Percentiles rank a stretch among this genome's conserved stretches.
phyloP scores from a whole-genome alignment of 352 stramenopile genomes.

The Phytophthora fragariaefolia region DNA sequence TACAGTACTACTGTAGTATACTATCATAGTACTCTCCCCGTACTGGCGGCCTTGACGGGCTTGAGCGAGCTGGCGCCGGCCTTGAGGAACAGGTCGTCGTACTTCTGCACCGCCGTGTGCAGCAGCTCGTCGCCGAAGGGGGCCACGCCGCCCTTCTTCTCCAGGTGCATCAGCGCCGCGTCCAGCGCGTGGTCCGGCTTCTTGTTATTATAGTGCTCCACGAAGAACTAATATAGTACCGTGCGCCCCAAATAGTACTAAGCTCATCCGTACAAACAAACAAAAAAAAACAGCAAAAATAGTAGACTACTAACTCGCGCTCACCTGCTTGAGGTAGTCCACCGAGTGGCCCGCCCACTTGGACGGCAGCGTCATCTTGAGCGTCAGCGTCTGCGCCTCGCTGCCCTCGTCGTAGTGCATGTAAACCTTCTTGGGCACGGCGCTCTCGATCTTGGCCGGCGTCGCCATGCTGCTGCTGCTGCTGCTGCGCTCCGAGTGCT shows the following conservation, averaged over 20 bases:
- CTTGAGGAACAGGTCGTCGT: constrained; percentile 89
- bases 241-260: background rate
- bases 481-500: too few species aligned
- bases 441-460: constrained; percentile 74
- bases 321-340: constrained; percentile 86
- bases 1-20: background rate
- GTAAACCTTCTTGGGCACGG: constrained; percentile 89
- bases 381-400: constrained; percentile 68
- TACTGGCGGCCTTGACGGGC: constrained; percentile 49
- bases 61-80: constrained; percentile 59
- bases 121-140: constrained; percentile 81
- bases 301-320: too few species aligned
- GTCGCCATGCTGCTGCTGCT: constrained; percentile 48
- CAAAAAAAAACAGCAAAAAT: too few species aligned
- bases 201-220: constrained; percentile 92
- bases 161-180: constrained; percentile 62
- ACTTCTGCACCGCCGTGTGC: constrained; percentile 83
- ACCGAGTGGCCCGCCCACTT: constrained; percentile 86
- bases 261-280: too few species aligned
- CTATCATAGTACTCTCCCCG: constrained; percentile 20
- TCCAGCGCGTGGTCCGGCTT: constrained; percentile 76
- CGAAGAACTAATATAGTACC: constrained; percentile 77
- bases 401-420: constrained; percentile 87
- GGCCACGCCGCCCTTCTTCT: constrained; percentile 60
- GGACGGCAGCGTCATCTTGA: constrained; percentile 90